Base-by-base conservation (phyloP, 2,329 filamentous ascomycete genomes). In the Tothia fuscella region DNA sequence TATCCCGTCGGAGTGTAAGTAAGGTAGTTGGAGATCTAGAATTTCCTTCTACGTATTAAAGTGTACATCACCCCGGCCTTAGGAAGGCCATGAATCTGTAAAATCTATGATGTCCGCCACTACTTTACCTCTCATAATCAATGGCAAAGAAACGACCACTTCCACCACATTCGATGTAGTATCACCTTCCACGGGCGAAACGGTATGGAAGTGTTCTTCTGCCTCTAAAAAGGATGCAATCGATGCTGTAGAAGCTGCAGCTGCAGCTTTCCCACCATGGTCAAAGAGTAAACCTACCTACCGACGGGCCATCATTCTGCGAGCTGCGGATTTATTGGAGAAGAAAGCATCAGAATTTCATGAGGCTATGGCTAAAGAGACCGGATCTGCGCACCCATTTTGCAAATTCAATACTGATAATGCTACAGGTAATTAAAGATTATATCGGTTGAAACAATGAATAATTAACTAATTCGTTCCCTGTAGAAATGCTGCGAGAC, bases 221-320 rank as follows among this genome's bases (percentile, higher is more conserved):
- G 74, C 72, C 25, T 74, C 76, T 3, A 62, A 70, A 28, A 57
- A 65, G 6, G 67, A 78, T 50, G 72, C 72, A 35, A 59, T 64
- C 2, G 66, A 74, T 48, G 78, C 78, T 21, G 60, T 71, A 14
- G 60, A 64, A 7, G 71, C 78, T 7, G 82, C 83, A 1, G 65
- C 76, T n/a, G 65, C 67, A 12, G 83, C 85, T 1, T 80, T 84
- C 58, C 71, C 71, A 32, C 61, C 70, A 45, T 93, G 85, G 85
- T 68, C 71, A 32, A 72, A 71, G 48, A 72, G 72, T 3, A 76
- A 74, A 34, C 72, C 78, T 1, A 54, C 64, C 19, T 55, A 68
- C 19, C 79, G 82, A 29, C 76, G 82, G 26, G 73, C 80, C 48
- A 76, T 93, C 48, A 68, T 93, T 45, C 63, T 81, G 44, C 77